Evolutionary conservation across 768 basidiomycete species (phyloP).

Genomic region (Punctularia strigosozonata): DNA sequence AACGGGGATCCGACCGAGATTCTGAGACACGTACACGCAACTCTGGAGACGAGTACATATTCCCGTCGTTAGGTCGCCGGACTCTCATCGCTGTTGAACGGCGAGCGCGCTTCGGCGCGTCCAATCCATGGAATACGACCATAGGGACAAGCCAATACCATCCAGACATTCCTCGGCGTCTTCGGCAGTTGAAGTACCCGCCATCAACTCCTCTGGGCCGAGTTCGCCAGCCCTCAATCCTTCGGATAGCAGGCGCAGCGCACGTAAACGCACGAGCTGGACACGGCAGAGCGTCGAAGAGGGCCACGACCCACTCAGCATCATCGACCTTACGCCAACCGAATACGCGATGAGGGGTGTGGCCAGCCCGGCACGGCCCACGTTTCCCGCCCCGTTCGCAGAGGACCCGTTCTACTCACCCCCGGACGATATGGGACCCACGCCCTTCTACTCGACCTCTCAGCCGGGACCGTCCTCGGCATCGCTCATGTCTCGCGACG

Average conservation of each 20-base stretch:
- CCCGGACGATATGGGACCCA: not conserved
- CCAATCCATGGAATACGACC: too few relatives aligned
- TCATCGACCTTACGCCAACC: not conserved
- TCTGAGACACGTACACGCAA: too few relatives aligned
- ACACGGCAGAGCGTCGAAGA: not conserved
- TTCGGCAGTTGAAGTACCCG: too few relatives aligned
- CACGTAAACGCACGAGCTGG: not conserved
- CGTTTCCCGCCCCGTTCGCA: not conserved
- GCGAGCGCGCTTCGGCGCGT: too few relatives aligned
- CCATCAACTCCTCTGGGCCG: too few relatives aligned
- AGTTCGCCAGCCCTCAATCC: not conserved
- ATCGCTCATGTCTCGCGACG: slow-evolving; percentile 33
- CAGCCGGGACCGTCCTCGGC: slow-evolving; percentile 39
- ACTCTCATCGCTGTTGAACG: too few relatives aligned
- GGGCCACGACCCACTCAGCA: not conserved
- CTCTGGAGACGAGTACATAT: too few relatives aligned
- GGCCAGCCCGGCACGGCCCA: not conserved
- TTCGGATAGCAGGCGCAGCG: not conserved
- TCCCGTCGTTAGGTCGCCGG: too few relatives aligned
- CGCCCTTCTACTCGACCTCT: slow-evolving; percentile 23
- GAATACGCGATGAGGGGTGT: slow-evolving; percentile 10
- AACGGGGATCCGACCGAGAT: too few relatives aligned
- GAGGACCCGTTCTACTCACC: not conserved
- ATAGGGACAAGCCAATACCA: too few relatives aligned
- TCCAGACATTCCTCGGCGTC: too few relatives aligned